A percentile compares a stretch with the other conserved stretches of the same genome.
Conservation (phyloP, 1,139 yeast species). For the Scheffersomyces stambukii region DNA sequence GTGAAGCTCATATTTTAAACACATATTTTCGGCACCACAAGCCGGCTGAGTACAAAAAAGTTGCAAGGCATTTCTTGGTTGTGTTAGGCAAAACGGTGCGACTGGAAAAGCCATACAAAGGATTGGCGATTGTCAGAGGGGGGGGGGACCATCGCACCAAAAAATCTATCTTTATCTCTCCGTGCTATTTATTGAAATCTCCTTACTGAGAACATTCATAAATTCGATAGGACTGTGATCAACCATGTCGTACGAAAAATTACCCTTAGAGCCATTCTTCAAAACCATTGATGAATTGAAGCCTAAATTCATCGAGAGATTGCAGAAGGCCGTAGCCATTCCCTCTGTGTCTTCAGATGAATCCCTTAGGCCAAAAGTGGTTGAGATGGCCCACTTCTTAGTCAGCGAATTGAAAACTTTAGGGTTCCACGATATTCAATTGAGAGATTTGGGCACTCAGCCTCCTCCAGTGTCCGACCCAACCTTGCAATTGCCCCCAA, state of each 20-base stretch:
- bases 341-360: conserved; percentile 95
- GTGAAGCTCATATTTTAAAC: too few relatives aligned
- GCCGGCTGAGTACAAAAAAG: too few relatives aligned
- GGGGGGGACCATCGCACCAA: too few relatives aligned
- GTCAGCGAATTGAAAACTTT: conserved; percentile 60
- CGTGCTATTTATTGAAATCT: too few relatives aligned
- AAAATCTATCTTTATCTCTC: too few relatives aligned
- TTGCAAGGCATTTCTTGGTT: too few relatives aligned
- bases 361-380: conserved; percentile 77
- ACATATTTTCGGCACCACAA: too few relatives aligned
- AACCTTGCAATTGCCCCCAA: conserved; percentile 80
- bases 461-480: conserved; percentile 75
- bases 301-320: conserved; percentile 63
- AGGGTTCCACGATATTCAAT: conserved; percentile 79
- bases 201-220: too few relatives aligned
- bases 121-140: too few relatives aligned
- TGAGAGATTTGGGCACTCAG: conserved; percentile 81
- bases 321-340: conserved; percentile 80
- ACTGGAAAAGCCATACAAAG: too few relatives aligned
- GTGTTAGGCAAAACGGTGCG: too few relatives aligned
- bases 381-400: conserved; percentile 80
- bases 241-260: conserved; percentile 39
- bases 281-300: conserved; percentile 65
- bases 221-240: too few relatives aligned
- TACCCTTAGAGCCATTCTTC: conserved; percentile 46